Evolutionary conservation across 176 grass and related monocot genomes (phyloP).

Genomic region (Triticum timopheevii): DNA sequence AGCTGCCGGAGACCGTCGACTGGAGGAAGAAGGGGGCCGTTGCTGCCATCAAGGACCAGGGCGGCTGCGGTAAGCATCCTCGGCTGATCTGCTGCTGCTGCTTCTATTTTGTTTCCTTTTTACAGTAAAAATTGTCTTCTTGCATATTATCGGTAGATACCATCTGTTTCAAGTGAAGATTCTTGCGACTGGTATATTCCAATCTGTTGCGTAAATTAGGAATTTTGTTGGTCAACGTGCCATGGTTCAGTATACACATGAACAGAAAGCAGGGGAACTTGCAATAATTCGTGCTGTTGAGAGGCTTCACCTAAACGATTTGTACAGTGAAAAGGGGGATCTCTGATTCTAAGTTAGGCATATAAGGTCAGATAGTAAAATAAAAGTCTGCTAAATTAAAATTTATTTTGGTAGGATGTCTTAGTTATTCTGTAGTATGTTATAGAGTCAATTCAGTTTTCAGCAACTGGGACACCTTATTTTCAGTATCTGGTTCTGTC

Average conservation of each 20-base stretch:
- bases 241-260: slow-evolving; percentile 11
- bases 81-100: background rate
- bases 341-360: background rate
- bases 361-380: background rate
- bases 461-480: background rate
- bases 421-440: background rate
- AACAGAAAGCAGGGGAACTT: background rate
- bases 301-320: background rate
- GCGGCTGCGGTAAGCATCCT: slow-evolving; percentile 65
- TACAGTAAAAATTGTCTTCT: background rate
- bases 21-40: slow-evolving; percentile 78
- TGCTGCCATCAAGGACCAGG: slow-evolving; percentile 70
- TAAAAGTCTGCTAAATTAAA: background rate
- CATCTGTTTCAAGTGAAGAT: background rate
- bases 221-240: background rate
- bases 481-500: background rate
- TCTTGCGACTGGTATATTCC: background rate
- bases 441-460: background rate
- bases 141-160: background rate
- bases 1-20: slow-evolving; percentile 61
- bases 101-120: background rate
- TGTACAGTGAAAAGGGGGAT: background rate
- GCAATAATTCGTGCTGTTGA: background rate
- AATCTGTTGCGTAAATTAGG: background rate
- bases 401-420: background rate